A percentile compares a stretch with the other conserved stretches of the same genome.
phyloP scores from a whole-genome alignment of 2,329 filamentous ascomycete genomes.

The Penicillium sclerotiorum region DNA sequence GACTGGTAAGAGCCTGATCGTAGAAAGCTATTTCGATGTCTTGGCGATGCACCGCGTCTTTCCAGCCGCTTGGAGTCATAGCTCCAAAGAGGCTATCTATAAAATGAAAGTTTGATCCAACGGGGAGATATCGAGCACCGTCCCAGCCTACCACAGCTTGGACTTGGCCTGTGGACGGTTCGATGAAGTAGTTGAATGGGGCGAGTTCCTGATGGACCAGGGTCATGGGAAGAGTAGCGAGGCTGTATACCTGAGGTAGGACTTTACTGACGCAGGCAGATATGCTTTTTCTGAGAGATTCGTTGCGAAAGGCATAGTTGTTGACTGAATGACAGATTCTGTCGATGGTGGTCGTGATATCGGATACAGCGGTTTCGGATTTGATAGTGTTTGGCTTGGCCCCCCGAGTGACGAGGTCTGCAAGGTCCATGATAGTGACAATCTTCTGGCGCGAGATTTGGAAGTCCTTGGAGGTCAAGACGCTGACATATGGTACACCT shows the following conservation, averaged over 20 bases:
- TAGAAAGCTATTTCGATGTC: constrained; percentile 14
- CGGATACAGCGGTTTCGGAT: constrained; percentile 9
- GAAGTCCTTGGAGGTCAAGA: constrained; percentile 17
- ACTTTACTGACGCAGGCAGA: constrained; percentile 14
- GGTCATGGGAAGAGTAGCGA: constrained; percentile 12
- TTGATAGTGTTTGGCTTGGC: constrained; percentile 13
- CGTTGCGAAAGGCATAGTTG: constrained; percentile 13
- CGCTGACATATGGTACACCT: constrained; percentile 18
- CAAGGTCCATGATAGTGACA: constrained; percentile 13
- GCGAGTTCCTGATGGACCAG: constrained; percentile 14
- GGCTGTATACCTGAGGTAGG: constrained; percentile 7
- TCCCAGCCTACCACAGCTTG: constrained; percentile 15
- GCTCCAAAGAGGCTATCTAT: constrained; percentile 15
- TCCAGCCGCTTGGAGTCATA: constrained; percentile 13
- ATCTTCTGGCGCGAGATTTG: constrained; percentile 15
- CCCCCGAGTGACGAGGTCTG: constrained; percentile 17
- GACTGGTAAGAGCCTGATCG: constrained; percentile 14
- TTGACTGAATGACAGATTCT: constrained; percentile 9
- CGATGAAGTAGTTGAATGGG: constrained; percentile 18
- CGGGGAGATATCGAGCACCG: constrained; percentile 11
- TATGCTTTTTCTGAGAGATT: constrained; percentile 10
- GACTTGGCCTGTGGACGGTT: constrained; percentile 10
- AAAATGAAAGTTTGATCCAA: constrained; percentile 16
- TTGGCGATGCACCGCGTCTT: constrained; percentile 12
- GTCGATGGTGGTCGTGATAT: constrained; percentile 12